Evolutionary conservation across 176 grass and related monocot genomes (phyloP), one percentile per base, ranked within the genome.

Genomic region (Otatea glauca): DNA sequence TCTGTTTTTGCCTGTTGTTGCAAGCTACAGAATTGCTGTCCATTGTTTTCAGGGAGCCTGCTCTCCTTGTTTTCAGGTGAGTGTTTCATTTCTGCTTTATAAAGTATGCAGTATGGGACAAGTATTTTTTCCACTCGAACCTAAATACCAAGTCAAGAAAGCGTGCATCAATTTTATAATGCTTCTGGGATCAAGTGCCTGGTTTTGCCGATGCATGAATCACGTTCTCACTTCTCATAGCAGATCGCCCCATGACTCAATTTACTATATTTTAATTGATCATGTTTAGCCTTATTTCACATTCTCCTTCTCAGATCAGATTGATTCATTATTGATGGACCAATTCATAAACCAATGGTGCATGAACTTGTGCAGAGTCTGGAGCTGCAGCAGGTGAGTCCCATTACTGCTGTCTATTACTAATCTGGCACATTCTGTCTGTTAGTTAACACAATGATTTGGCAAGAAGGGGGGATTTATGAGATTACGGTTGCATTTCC

Each of bases 131-230:
- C 23, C 41, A 0, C 47, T 21, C 6, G 23, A 21, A 84, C 35
- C 43, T 53, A 70, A 81, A 69, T 63, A 14, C 9, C 11, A 70
- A 90, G 70, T 81, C 88, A 82, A 85, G 70, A 81, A 4, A 81
- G 32, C 12, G 38, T 81, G 83, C 70, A 34, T 14, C 11, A 24
- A 53, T 85, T 69, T 76, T 81, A 68, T 76, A 89, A 20, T 81
- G 59, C 27, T 68, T 81, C 37, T 85, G 68, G 68, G 68, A 88
- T 84, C 74, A 88, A 79, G 44, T 65, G 23, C 68, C 63, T 65
- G 14, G 64, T 70, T 4, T 50, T 76, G 25, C 54, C 44, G 9
- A 24, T 65, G 82, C 60, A 84, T 29, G 72, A 84, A 39, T 75
- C 20, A 59, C 43, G 24, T 44, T 38, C 66, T 72, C 80, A 55